Conservation (phyloP, 164 flowering plant species). For the Magnolia officinalis region DNA sequence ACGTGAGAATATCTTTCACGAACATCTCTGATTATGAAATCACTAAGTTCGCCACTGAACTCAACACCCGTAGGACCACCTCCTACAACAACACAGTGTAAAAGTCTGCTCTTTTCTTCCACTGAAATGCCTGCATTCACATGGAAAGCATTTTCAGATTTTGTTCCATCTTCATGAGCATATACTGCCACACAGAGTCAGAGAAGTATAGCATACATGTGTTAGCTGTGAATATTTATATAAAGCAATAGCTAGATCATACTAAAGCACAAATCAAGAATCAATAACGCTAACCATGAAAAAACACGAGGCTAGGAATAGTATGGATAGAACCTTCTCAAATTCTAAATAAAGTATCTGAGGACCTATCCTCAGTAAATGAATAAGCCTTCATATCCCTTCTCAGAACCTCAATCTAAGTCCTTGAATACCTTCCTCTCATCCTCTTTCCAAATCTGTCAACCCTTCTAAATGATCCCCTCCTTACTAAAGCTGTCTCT, state of each 20-base stretch:
- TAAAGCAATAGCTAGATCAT: too few relatives aligned
- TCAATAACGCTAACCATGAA: too few relatives aligned
- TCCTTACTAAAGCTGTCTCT: background rate
- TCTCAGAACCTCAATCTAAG: background rate
- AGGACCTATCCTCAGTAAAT: too few relatives aligned
- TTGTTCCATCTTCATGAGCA: background rate
- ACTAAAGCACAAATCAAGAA: too few relatives aligned
- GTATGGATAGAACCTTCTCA: too few relatives aligned
- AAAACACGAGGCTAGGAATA: too few relatives aligned
- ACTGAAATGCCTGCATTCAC: slow-evolving; percentile 66
- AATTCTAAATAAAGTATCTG: too few relatives aligned
- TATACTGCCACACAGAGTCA: background rate
- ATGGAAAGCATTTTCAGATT: background rate
- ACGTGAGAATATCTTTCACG: slow-evolving; percentile 89
- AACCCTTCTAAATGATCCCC: background rate
- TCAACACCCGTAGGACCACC: slow-evolving; percentile 99
- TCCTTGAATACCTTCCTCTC: background rate
- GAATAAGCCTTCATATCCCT: too few relatives aligned
- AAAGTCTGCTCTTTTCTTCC: slow-evolving; percentile 72
- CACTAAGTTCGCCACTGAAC: slow-evolving; percentile 99
- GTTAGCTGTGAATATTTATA: background rate
- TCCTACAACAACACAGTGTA: slow-evolving; percentile 96
- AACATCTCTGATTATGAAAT: slow-evolving; percentile 85
- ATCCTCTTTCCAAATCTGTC: background rate
- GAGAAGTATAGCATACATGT: background rate